Evolutionary conservation across 306 rosid species (phyloP).

Genomic region (Malus sieversii): DNA sequence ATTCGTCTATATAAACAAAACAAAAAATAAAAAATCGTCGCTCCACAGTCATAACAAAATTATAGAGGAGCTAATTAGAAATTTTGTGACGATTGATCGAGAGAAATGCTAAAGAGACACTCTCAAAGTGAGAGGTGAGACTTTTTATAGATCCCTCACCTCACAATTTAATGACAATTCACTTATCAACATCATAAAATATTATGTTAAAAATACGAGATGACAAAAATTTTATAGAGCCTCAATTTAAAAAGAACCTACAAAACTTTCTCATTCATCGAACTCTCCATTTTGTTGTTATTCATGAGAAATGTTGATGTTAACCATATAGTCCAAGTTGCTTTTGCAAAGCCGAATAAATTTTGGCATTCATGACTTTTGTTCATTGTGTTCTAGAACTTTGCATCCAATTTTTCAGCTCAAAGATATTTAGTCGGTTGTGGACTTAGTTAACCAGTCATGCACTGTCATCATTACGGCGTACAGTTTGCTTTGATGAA

Average conservation of each 20-base stretch:
- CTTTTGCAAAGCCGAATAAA: background rate
- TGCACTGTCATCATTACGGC: background rate
- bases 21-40: background rate
- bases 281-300: background rate
- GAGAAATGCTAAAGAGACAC: too few relatives aligned
- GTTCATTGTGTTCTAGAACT: background rate
- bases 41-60: background rate
- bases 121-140: too few relatives aligned
- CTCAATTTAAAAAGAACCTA: too few relatives aligned
- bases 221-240: accelerated
- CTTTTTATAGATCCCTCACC: too few relatives aligned
- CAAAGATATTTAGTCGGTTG: background rate
- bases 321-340: background rate
- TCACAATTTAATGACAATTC: too few relatives aligned
- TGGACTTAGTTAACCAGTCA: background rate
- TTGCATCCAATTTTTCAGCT: background rate
- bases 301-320: background rate
- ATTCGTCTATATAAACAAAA: background rate
- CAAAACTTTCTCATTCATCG: too few relatives aligned
- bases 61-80: background rate
- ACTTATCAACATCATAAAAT: too few relatives aligned
- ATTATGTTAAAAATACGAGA: too few relatives aligned
- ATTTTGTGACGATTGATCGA: background rate
- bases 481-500: background rate
- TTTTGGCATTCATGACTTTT: background rate